phyloP scores from a whole-genome alignment of 73 alveolate species.

The Paraurostyla sp. region DNA sequence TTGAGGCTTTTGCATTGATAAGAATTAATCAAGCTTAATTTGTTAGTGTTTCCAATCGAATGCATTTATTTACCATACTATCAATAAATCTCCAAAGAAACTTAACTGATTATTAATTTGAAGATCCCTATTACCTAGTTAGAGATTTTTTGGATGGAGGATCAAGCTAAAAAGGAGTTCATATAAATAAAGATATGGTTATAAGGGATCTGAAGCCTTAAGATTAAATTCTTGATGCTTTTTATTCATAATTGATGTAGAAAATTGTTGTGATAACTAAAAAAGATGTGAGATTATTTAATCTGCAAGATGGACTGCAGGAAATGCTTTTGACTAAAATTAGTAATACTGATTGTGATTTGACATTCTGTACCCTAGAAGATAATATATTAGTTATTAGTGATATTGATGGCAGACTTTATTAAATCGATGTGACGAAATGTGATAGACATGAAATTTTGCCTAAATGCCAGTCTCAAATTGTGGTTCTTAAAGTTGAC shows the following conservation, averaged over 20 bases:
- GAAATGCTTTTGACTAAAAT: not conserved
- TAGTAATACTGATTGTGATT: slow-evolving; percentile 19
- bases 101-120: slow-evolving; percentile 37
- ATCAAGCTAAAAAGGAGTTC: not conserved
- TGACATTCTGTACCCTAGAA: slow-evolving; percentile 19
- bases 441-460: slow-evolving; percentile 5
- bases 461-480: slow-evolving; percentile 15
- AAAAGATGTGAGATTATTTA: slow-evolving; percentile 3
- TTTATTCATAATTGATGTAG: not conserved
- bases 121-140: slow-evolving; percentile 25
- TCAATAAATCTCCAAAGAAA: slow-evolving; percentile 19
- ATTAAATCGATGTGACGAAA: not conserved
- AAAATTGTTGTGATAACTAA: not conserved
- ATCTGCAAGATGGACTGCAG: slow-evolving; percentile 12
- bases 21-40: slow-evolving; percentile 19
- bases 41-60: slow-evolving; percentile 9
- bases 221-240: slow-evolving; percentile 10
- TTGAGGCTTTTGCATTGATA: slow-evolving; percentile 2
- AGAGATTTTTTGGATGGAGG: not conserved
- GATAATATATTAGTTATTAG: slow-evolving; percentile 7
- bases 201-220: not conserved
- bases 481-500: not conserved
- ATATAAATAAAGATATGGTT: not conserved
- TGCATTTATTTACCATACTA: slow-evolving; percentile 35
- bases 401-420: slow-evolving; percentile 36